phyloP scores from a whole-genome alignment of 352 stramenopile genomes.

The Phytophthora citrophthora region DNA sequence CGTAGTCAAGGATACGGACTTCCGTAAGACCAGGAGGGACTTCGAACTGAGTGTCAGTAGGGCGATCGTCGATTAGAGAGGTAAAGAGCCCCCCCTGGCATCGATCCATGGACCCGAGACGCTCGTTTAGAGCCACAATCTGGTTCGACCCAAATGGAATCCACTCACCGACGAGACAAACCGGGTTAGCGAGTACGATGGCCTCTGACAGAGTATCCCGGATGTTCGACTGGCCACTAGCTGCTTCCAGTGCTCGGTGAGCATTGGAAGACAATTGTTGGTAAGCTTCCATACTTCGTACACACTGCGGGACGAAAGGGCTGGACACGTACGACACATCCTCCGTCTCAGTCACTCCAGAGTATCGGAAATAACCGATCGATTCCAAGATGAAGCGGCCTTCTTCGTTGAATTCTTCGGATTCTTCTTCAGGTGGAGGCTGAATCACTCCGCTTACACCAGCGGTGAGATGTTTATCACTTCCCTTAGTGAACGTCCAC shows the following conservation, averaged over 20 bases:
- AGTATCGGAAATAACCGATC: slow-evolving; percentile 91
- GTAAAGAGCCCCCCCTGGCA: slow-evolving; percentile 96
- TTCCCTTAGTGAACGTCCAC: slow-evolving; percentile 46
- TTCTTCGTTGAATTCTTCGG: slow-evolving; percentile 32
- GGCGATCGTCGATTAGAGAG: slow-evolving; percentile 86
- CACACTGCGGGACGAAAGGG: slow-evolving; percentile 94
- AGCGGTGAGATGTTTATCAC: slow-evolving; percentile 44
- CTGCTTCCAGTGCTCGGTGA: slow-evolving; percentile 82
- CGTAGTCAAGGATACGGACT: slow-evolving; percentile 96
- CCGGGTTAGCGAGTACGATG: slow-evolving; percentile 94
- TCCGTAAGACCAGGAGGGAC: slow-evolving; percentile 91
- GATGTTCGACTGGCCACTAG: slow-evolving; percentile 86
- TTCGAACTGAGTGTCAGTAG: slow-evolving; percentile 82
- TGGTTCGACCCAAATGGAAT: slow-evolving; percentile 97
- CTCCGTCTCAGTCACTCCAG: slow-evolving; percentile 95
- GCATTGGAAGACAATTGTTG: slow-evolving; percentile 86
- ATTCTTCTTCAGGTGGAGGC: slow-evolving; percentile 27
- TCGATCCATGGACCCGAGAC: slow-evolving; percentile 94
- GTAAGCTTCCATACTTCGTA: slow-evolving; percentile 87
- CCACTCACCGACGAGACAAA: slow-evolving; percentile 95
- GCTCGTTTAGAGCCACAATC: slow-evolving; percentile 96
- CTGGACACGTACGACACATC: slow-evolving; percentile 96
- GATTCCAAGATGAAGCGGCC: slow-evolving; percentile 83
- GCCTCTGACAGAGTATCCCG: slow-evolving; percentile 93
- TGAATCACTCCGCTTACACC: slow-evolving; percentile 9